Base-by-base conservation (phyloP, 306 rosid species). In the Sicyos baderoa region DNA sequence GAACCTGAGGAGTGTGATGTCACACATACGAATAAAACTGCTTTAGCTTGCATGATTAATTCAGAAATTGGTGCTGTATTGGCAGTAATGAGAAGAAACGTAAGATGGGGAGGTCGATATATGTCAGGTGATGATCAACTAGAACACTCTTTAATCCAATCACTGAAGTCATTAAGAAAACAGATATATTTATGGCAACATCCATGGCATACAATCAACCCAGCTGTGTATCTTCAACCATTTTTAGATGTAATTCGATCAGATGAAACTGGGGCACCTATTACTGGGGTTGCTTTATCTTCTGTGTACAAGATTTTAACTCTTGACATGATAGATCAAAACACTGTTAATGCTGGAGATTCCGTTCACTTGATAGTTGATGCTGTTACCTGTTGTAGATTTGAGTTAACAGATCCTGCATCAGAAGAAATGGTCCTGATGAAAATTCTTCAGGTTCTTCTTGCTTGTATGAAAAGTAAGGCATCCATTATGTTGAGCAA, bases 21-120 rank as follows among this genome's bases (percentile, higher is more conserved):
- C 51, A 29, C 82, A 9, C 76, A 78, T 77, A 82, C 96, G 54
- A 85, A 68, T 54, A 87, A 86, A 66, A 66, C 56, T 70, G 82
- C 96, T 78, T 78, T 93, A 72, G 87, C 94, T 40, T 93, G 99
- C 87, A 90, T 90, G 85, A 86, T 90, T 76, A 93, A 86, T 85
- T 90, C 99, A 9, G 99, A 93, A 81, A 82, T 93, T 53, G 96
- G 96, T 37, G 87, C 99, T 65, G 99, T 93, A 69, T 83, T 93
- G 82, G 94, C 97, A 4, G 94, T 93, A 21, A 93, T 93, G 99
- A 84, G 99, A 77, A 86, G 97, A 83, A 90, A 93, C 77, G 97
- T 88, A 32, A 82, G 96, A 78, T 93, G 97, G 99, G 97, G 94
- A 55, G 87, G 91, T 18, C 96, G 91, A 45, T 90, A 86, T 83